phyloP scores from a whole-genome alignment of 2,329 filamentous ascomycete species.

The Alternaria sp. region DNA sequence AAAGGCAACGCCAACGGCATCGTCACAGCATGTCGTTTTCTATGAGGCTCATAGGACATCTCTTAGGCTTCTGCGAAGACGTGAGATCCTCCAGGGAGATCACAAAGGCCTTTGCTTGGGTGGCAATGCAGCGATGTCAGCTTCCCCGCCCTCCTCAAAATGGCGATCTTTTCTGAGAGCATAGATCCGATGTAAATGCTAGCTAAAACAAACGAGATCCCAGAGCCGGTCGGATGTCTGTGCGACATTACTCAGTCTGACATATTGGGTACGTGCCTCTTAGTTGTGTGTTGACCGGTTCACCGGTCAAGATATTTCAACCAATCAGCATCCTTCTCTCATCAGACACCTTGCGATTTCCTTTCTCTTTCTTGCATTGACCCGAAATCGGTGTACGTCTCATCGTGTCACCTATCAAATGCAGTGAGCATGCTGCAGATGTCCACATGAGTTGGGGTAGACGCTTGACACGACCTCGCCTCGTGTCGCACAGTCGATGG shows the following conservation, averaged over 20 bases:
- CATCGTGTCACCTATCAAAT: conserved; percentile 7
- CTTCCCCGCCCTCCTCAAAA: background rate
- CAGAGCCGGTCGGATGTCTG: background rate
- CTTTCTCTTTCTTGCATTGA: conserved; percentile 6
- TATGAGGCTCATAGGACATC: background rate
- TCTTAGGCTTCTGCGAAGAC: background rate
- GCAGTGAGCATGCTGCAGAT: conserved; percentile 2
- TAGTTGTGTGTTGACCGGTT: background rate
- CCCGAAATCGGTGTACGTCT: conserved; percentile 10
- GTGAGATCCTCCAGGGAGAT: background rate
- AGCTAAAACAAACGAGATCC: background rate
- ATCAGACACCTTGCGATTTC: conserved; percentile 9
- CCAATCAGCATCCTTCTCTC: conserved; percentile 15
- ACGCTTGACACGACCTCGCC: background rate
- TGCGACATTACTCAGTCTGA: background rate
- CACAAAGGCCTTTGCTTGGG: background rate
- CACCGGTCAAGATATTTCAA: conserved; percentile 9
- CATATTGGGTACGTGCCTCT: background rate
- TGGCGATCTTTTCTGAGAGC: background rate
- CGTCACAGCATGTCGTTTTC: background rate
- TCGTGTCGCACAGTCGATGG: conserved; percentile 5
- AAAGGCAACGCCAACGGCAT: background rate
- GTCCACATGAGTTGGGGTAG: background rate
- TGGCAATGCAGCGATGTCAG: background rate
- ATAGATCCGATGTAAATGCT: background rate